Evolutionary conservation across 805 yeast genomes (phyloP), one percentile per base, ranked within the genome.

Genomic region (Helenozyma baotianmanensis): DNA sequence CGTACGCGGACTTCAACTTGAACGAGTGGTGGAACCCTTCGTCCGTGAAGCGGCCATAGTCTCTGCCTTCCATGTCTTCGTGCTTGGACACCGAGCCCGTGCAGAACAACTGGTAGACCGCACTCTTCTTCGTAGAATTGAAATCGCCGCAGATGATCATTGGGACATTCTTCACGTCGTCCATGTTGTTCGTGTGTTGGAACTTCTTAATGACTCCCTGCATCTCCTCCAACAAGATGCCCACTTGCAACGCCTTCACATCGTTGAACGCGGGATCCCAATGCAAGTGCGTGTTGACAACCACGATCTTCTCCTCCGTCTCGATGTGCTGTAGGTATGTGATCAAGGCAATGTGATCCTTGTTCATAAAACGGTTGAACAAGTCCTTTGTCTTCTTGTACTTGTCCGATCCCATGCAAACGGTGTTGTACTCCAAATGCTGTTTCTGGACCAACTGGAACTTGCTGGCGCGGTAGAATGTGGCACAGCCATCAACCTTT

Each of bases 251-350:
- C 2, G 97, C 78, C 59, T 92, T 92, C 36, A 92, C 99, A 62
- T 92, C 99, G 55, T 86, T 86, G 54, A 80, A 85, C 30, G 84
- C 86, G 4, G 98, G 98, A 65, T 92, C 97, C 97, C 98, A 92
- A 58, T 90, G 97, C 57, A 92, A 75, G 70, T 92, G 99, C 0
- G 97, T 90, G 51, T 88, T 90, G 3, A 84, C 88, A 23, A 87
- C 68, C 45, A 85, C 70, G 23, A 90, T 61, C 42, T 74, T 73
- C 54, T 81, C 83, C 12, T 89, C 87, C 5, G 89, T 76, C 34
- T 72, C 73, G 21, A 68, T 57, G 51, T 84, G 92, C 53, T 85
- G 87, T 45, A 92, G 72, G 35, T 80, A 74, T 11, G 83, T 66
- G 30, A 87, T 75, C 31, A 85, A 66, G 6, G 96, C 97, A 51